Conservation (phyloP, 1,139 yeast species). For the Lodderomyces orthopsilosis region DNA sequence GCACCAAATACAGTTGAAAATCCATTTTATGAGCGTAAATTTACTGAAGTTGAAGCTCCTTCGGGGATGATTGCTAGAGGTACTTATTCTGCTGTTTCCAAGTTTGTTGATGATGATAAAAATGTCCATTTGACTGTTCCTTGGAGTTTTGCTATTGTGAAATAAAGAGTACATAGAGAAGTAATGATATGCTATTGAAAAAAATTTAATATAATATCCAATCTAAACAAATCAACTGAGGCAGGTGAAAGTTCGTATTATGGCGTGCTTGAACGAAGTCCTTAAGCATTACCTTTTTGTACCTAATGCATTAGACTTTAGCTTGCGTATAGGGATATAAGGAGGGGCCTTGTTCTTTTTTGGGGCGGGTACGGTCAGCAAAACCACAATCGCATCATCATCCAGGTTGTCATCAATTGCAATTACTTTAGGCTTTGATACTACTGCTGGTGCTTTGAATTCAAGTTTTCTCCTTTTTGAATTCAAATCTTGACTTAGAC, state of each 20-base stretch:
- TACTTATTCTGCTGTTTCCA: conserved; percentile 73
- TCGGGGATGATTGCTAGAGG: conserved; percentile 89
- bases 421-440: not conserved
- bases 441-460: not conserved
- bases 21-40: conserved; percentile 73
- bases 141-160: conserved; percentile 82
- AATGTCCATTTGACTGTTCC: conserved; percentile 70
- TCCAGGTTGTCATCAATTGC: not conserved
- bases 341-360: conserved; percentile 5
- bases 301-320: not conserved
- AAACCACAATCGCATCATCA: not conserved
- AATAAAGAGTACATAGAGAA: conserved; percentile 23
- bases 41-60: conserved; percentile 92
- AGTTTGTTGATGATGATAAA: conserved; percentile 86
- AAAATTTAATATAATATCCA: not conserved
- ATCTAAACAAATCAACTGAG: too few species aligned
- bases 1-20: conserved; percentile 86
- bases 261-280: too few species aligned
- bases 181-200: not conserved
- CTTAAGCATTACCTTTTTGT: not conserved
- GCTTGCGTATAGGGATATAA: conserved; percentile 1
- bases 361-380: not conserved
- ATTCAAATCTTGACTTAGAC: not conserved
- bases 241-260: too few species aligned
- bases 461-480: not conserved